Evolutionary conservation across 1,284 basidiomycete species (phyloP), one percentile per base, ranked within the genome.

Genomic region (Bjerkandera adusta): DNA sequence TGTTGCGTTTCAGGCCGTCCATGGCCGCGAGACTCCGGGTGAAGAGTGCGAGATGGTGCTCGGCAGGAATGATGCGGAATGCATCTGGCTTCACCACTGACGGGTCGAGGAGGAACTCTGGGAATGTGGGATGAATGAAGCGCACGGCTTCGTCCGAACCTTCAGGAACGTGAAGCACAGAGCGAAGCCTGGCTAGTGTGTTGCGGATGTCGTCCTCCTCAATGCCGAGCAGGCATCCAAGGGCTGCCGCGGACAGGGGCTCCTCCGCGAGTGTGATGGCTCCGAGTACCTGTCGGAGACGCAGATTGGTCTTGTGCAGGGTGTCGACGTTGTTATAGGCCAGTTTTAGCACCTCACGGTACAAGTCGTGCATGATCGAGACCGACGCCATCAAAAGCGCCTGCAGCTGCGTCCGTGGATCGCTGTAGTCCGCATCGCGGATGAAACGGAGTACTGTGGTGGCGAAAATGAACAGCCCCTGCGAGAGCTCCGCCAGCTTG

Each of bases 101-200:
- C n/a, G n/a, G n/a, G n/a, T n/a, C n/a, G n/a, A n/a, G n/a, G n/a
- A 49, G 24, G 44, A 37, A 56, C 37, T 60, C 57, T 8, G 49
- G 44, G 40, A 60, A 60, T 10, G 58, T 58, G 11, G 52, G 49
- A 50, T 60, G 58, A 42, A 49, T 55, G 25, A 51, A 48, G 3
- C 43, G 43, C 16, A 61, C 41, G 36, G 36, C 25, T 11, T 33
- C 15, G n/a, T 25, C 15, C n/a, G n/a, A n/a, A n/a, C n/a, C n/a
- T n/a, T n/a, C n/a, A 30, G 26, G 27, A 18, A 38, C 15, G 29
- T 53, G 44, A 13, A 58, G 42, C 4, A 46, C 29, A n/a, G 26
- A 25, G 24, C 44, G 29, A 6, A 45, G 55, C 38, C n/a, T n/a
- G 16, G n/a, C 15, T 12, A 38, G 36, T 20, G 26, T 11, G 20